A percentile compares a stretch with the other conserved stretches of the same genome.
phyloP scores from a whole-genome alignment of 108 stramenopile genomes.

The Skeletonema grethae region DNA sequence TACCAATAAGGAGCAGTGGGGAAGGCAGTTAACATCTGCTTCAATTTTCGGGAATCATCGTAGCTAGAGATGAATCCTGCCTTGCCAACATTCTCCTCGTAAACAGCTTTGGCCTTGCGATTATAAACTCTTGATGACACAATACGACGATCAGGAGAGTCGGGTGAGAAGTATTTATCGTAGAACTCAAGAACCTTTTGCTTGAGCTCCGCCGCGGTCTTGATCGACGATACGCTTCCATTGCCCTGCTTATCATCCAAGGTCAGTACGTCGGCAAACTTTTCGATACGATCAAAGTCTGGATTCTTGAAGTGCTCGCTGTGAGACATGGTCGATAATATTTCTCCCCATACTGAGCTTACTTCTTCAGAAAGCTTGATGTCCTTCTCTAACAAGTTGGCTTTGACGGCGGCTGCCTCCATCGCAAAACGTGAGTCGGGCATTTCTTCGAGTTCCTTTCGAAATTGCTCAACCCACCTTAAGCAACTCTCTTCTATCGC shows the following conservation, averaged over 20 bases:
- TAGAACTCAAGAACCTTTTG: slow-evolving; percentile 65
- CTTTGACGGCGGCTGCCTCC: slow-evolving; percentile 80
- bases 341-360: slow-evolving; percentile 72
- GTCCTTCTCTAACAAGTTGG: slow-evolving; percentile 74
- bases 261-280: slow-evolving; percentile 71
- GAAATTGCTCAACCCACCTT: slow-evolving; percentile 74
- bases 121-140: slow-evolving; percentile 77
- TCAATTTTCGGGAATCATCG: slow-evolving; percentile 72
- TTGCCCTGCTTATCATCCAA: slow-evolving; percentile 36
- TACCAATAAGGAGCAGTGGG: slow-evolving; percentile 80
- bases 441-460: slow-evolving; percentile 81
- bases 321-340: slow-evolving; percentile 52
- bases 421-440: slow-evolving; percentile 59
- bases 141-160: slow-evolving; percentile 59
- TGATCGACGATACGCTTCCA: slow-evolving; percentile 22
- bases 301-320: slow-evolving; percentile 60
- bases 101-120: slow-evolving; percentile 61
- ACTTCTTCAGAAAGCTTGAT: slow-evolving; percentile 82
- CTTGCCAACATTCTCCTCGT: slow-evolving; percentile 58
- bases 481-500: slow-evolving; percentile 75
- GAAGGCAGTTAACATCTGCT: slow-evolving; percentile 75
- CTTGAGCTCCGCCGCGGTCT: slow-evolving; percentile 65
- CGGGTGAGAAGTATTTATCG: slow-evolving; percentile 61
- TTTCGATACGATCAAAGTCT: slow-evolving; percentile 73
- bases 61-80: slow-evolving; percentile 74